Evolutionary conservation across 179 eudicot species (phyloP).

Genomic region (Beta macrorhiza): DNA sequence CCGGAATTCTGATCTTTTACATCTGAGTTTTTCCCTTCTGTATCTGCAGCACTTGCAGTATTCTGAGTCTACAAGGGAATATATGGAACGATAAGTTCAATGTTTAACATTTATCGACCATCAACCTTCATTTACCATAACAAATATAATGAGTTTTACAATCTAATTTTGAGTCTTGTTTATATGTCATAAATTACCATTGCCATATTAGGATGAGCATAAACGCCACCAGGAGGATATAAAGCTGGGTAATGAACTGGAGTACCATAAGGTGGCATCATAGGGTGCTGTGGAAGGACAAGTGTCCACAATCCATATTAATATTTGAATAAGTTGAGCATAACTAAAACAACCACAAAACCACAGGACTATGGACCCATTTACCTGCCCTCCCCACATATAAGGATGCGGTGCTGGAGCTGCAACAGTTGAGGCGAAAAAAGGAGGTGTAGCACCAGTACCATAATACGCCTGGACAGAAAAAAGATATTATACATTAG

Average conservation of each 20-base stretch:
- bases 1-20: slow-evolving; percentile 49
- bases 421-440: slow-evolving; percentile 74
- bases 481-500: slow-evolving; percentile 16
- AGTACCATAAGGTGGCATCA: slow-evolving; percentile 84
- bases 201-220: slow-evolving; percentile 76
- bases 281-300: slow-evolving; percentile 58
- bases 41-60: slow-evolving; percentile 42
- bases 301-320: slow-evolving; percentile 11
- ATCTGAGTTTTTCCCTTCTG: slow-evolving; percentile 54
- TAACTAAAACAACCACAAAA: neutral
- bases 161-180: neutral
- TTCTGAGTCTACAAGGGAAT: slow-evolving; percentile 45
- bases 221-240: slow-evolving; percentile 75
- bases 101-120: neutral
- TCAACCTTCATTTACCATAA: neutral
- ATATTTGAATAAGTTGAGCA: neutral
- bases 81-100: slow-evolving; percentile 1
- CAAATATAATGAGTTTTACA: neutral
- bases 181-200: slow-evolving; percentile 42
- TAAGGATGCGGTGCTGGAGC: slow-evolving; percentile 88
- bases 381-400: slow-evolving; percentile 91
- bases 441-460: slow-evolving; percentile 69
- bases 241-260: slow-evolving; percentile 86
- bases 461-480: slow-evolving; percentile 73
- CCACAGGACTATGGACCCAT: neutral